Base-by-base conservation (phyloP, 2,329 filamentous ascomycete genomes). In the Chaetomiaceae sp. region DNA sequence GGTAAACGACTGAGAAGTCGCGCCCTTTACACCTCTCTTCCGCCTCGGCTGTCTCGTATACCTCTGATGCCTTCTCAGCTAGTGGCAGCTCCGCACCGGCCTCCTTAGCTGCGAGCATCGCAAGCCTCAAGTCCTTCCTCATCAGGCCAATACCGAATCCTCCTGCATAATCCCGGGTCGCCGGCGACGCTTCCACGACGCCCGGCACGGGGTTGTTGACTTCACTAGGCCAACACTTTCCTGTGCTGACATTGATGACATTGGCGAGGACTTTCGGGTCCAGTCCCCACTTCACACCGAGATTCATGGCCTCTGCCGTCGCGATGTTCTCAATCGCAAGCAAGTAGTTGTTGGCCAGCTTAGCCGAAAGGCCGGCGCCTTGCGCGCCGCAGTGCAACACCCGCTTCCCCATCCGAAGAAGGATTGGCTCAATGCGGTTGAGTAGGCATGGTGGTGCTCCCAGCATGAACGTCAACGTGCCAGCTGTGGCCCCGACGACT, bases 291-390 rank as follows among this genome's bases (percentile, higher is more conserved):
- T 71, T 73, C 45, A 84, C 75, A n/a, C 82, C 82, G 20, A 85
- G 68, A 62, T 84, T 81, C 81, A 85, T 84, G 18, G 82, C 81
- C 66, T 85, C 82, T 4, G 81, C 80, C 2, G 81, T 82, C 4
- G 80, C 82, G 53, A 85, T 90, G 71, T 99, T 99, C 75, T 90
- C 95, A 62, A 97, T 84, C 4, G 91, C 92, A 3, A 99, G 77
- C 25, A 97, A 81, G 69, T 99, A 99, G 71, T 99, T 99, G 74
- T 99, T 99, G 48, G 92, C 91, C 29, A 99, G 78, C 73, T 99
- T 99, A 34, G 88, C 94, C 10, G 90, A 88, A 1, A 99, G 79
- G 0, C 94, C 94, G 2, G 89, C 82, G 10, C 90, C 91, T 61
- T 95, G 90, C 0, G 77, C 77, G 4, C 94, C 94, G 63, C 95